These are phyloP conservation scores for Cokeromyces recurvatus DNA, from an alignment of 371 early-diverging fungal genomes.

Conservation along the genomic window DNA sequence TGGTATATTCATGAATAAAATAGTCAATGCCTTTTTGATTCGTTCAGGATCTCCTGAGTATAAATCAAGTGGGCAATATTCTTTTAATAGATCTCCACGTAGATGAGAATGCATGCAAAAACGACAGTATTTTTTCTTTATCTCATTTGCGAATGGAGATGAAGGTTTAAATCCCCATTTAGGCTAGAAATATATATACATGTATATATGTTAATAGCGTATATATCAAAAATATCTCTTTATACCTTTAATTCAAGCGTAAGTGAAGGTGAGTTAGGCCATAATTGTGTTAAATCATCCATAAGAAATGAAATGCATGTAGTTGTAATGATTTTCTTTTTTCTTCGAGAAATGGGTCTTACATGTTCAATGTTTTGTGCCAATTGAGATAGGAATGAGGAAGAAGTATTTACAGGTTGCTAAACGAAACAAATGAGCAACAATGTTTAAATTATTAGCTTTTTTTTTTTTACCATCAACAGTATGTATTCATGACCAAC, in stretches of 20 bases:
- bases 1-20: constrained; percentile 7
- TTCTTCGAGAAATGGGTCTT: constrained; percentile 13
- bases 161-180: constrained; percentile 60
- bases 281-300: constrained; percentile 26
- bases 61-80: constrained; percentile 57
- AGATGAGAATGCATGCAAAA: constrained; percentile 56
- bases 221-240: not conserved
- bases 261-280: constrained; percentile 2
- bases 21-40: constrained; percentile 26
- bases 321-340: constrained; percentile 10
- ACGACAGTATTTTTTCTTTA: constrained; percentile 44
- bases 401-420: constrained; percentile 18
- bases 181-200: too few species aligned
- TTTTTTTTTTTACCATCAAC: constrained; percentile 20
- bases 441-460: not conserved
- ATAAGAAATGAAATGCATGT: constrained; percentile 24
- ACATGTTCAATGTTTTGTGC: constrained; percentile 12
- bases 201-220: too few species aligned
- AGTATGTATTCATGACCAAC: constrained; percentile 35
- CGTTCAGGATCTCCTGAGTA: constrained; percentile 34
- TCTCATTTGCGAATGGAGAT: constrained; percentile 15
- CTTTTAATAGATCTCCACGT: constrained; percentile 7
- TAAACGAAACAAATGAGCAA: not conserved
- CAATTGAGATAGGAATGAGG: constrained; percentile 19
- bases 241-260: constrained; percentile 44